phyloP scores from a whole-genome alignment of 495 filamentous ascomycete genomes.

The Penicillium fimorum region DNA sequence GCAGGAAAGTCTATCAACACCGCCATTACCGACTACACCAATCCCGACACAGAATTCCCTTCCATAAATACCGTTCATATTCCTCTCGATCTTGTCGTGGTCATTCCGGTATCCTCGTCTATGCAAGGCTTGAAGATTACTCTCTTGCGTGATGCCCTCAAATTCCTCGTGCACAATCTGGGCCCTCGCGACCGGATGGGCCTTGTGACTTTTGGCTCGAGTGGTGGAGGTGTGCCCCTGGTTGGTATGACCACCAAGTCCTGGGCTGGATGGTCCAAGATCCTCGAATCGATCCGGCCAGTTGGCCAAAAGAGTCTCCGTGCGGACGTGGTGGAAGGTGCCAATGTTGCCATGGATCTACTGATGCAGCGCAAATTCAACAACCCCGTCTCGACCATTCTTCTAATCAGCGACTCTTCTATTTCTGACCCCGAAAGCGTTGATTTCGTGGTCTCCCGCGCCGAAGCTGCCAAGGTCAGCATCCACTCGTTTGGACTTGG shows the following conservation, averaged over 20 bases:
- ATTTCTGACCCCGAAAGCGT: constrained; percentile 94
- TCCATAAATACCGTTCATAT: constrained; percentile 73
- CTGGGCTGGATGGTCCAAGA: constrained; percentile 88
- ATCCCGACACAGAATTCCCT: constrained; percentile 57
- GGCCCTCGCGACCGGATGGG: constrained; percentile 96
- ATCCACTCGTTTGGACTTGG: constrained; percentile 97
- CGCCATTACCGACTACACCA: constrained; percentile 57
- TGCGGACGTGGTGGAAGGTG: constrained; percentile 95
- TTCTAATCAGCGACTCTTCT: constrained; percentile 98
- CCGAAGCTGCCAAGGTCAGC: constrained; percentile 95
- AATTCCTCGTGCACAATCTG: constrained; percentile 89
- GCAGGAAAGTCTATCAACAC: constrained; percentile 48
- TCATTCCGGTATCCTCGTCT: constrained; percentile 95
- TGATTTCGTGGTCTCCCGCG: constrained; percentile 96
- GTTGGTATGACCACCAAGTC: constrained; percentile 97
- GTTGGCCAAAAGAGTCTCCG: constrained; percentile 96
- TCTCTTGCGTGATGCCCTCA: constrained; percentile 87
- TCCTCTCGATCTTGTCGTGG: constrained; percentile 92
- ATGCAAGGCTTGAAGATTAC: constrained; percentile 99
- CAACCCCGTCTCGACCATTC: constrained; percentile 93
- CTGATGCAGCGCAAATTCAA: constrained; percentile 96
- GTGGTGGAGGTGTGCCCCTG: constrained; percentile 86
- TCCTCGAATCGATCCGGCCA: constrained; percentile 84
- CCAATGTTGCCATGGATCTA: constrained; percentile 98
- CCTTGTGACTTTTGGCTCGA: constrained; percentile 94